Percentiles rank a stretch among this genome's conserved stretches.
These are phyloP conservation scores for Ogataea zsoltii DNA, from an alignment of 805 yeast genomes.

Conservation along the genomic window DNA sequence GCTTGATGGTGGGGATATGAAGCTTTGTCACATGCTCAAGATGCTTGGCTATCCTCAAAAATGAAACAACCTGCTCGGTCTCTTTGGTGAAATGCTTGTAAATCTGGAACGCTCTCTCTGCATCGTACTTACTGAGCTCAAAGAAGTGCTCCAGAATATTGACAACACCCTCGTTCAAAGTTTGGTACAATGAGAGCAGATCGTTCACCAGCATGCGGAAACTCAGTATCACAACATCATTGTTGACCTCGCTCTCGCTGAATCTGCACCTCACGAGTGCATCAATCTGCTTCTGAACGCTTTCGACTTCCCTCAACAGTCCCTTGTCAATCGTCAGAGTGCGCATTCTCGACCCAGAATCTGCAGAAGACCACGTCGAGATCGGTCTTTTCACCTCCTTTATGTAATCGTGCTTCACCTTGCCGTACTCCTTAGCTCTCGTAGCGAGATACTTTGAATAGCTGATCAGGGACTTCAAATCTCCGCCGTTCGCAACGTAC, in stretches of 20 bases:
- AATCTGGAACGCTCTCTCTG: conserved; percentile 79
- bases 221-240: conserved; percentile 80
- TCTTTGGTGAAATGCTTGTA: conserved; percentile 84
- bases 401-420: conserved; percentile 72
- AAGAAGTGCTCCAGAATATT: conserved; percentile 91
- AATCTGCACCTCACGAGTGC: conserved; percentile 73
- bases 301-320: conserved; percentile 77
- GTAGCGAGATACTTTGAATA: conserved; percentile 71
- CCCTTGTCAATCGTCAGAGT: conserved; percentile 73
- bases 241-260: conserved; percentile 76
- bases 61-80: conserved; percentile 85
- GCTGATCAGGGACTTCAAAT: conserved; percentile 56
- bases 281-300: conserved; percentile 80
- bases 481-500: conserved; percentile 42
- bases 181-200: conserved; percentile 80
- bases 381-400: conserved; percentile 52
- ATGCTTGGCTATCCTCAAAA: conserved; percentile 85
- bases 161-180: conserved; percentile 93
- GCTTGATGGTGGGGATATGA: conserved; percentile 93
- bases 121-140: conserved; percentile 85
- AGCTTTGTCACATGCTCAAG: conserved; percentile 83
- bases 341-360: conserved; percentile 61
- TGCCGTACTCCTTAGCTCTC: conserved; percentile 69
- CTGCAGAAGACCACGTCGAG: conserved; percentile 38
- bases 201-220: conserved; percentile 91